Base-by-base conservation (phyloP, 2,329 filamentous ascomycete genomes). In the Trichoderma cornu-damae region DNA sequence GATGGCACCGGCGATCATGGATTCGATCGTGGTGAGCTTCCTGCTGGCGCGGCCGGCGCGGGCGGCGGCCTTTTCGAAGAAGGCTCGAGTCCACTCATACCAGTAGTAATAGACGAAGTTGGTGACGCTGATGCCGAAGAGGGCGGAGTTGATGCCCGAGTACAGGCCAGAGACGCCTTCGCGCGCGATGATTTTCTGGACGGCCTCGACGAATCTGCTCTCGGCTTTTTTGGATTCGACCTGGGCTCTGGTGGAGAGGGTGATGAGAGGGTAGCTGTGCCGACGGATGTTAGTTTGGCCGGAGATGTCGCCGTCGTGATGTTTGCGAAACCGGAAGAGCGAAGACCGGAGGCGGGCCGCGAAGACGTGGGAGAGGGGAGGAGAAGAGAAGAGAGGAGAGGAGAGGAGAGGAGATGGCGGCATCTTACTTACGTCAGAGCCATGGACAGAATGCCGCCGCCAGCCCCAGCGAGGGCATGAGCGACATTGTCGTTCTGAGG, bases 41-140 rank as follows among this genome's bases (percentile, higher is more conserved):
- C 84, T 87, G 61, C 82, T 85, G 58, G 85, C 82, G 62, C 90
- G 85, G 32, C 88, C 89, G 55, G 88, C 79, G 66, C 84, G 86
- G 58, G 80, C 72, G 44, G 91, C 90, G 8, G 90, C 89, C 62
- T 81, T 79, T 71, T 90, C 90, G 76, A 97, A 96, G 70, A 88
- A 88, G 50, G 87, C 81, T 59, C 92, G 86, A 61, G 91, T 94
- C 89, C 90, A 99, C 77, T 99, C 94, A 75, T 97, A 99, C 93
- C 90, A 99, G 80, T 97, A 99, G 78, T 99, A 99, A 81, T 99
- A 99, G 47, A 99, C 93, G 71, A 99, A 99, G 79, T 99, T 99
- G 67, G 94, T 99, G 65, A 99, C 87, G 73, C 89, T 94, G 78
- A 99, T 97, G 72, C 94, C 94, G 73, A 99, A 96, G 44, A 99